These are phyloP conservation scores for Anthoceros angustus DNA, from an alignment of 225 moss, liverwort and hornwort genomes.

Conservation along the genomic window DNA sequence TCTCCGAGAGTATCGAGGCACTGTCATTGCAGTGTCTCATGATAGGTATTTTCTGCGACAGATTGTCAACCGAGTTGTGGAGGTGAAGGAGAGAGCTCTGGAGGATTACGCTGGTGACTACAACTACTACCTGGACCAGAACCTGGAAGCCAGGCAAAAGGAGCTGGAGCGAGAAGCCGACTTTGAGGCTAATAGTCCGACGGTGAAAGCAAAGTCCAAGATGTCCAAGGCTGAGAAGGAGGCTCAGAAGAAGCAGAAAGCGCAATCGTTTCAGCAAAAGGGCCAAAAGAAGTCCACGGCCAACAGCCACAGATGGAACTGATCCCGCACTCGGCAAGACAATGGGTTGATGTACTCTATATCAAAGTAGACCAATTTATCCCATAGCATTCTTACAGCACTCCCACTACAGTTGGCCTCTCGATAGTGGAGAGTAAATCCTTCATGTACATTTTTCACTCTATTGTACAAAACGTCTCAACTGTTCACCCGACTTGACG, in stretches of 20 bases:
- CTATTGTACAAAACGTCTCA: too few relatives aligned
- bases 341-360: too few relatives aligned
- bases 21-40: slow-evolving; percentile 88
- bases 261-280: slow-evolving; percentile 49
- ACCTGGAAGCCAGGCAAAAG: slow-evolving; percentile 69
- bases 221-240: slow-evolving; percentile 93
- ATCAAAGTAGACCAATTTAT: too few relatives aligned
- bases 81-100: slow-evolving; percentile 41
- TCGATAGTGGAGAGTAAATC: too few relatives aligned
- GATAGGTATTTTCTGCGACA: slow-evolving; percentile 88
- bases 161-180: slow-evolving; percentile 83
- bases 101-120: slow-evolving; percentile 83
- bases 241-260: slow-evolving; percentile 92
- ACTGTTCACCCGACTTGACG: too few relatives aligned
- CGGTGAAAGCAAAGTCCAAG: slow-evolving; percentile 88
- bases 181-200: slow-evolving; percentile 59
- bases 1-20: slow-evolving; percentile 68
- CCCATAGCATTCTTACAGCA: too few relatives aligned
- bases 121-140: slow-evolving; percentile 89
- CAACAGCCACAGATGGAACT: slow-evolving; percentile 78
- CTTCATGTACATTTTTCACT: too few relatives aligned
- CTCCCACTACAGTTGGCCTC: too few relatives aligned
- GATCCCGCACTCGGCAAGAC: too few relatives aligned
- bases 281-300: slow-evolving; percentile 63
- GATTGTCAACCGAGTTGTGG: slow-evolving; percentile 91